phyloP scores from a whole-genome alignment of 208 protist species.

The Leishmania guyanensis region DNA sequence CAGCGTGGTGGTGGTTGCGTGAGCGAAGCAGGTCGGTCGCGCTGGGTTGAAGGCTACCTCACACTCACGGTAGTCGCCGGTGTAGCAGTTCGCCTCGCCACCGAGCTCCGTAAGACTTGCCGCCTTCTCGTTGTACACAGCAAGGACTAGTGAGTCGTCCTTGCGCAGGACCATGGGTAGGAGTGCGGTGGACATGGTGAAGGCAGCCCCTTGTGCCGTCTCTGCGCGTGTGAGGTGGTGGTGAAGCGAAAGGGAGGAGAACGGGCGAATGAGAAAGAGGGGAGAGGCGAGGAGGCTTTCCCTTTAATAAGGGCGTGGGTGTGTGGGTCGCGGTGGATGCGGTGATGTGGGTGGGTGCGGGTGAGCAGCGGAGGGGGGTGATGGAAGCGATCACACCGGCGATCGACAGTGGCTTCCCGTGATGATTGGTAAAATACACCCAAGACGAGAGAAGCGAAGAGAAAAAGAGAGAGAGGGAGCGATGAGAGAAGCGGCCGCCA shows the following conservation, averaged over 20 bases:
- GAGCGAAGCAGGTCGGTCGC: slow-evolving; percentile 58
- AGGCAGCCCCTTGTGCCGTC: neutral
- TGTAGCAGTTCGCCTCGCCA: slow-evolving; percentile 36
- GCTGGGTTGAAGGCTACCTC: slow-evolving; percentile 75
- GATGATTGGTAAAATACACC: neutral
- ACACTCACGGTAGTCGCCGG: slow-evolving; percentile 84
- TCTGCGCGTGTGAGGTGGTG: neutral
- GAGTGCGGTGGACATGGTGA: slow-evolving; percentile 14
- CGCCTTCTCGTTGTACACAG: slow-evolving; percentile 66
- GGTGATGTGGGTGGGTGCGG: neutral
- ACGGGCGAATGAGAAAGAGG: neutral
- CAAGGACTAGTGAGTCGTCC: slow-evolving; percentile 66
- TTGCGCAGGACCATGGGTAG: slow-evolving; percentile 81
- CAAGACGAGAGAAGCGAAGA: neutral
- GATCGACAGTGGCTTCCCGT: neutral
- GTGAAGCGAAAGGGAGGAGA: neutral
- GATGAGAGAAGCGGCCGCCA: neutral
- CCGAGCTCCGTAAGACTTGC: slow-evolving; percentile 54
- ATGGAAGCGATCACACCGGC: slow-evolving; percentile 2
- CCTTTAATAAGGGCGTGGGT: neutral
- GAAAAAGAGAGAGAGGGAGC: neutral
- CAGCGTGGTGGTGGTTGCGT: slow-evolving; percentile 75
- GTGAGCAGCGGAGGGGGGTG: neutral
- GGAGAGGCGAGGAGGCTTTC: neutral
- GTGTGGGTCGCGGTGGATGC: neutral